A percentile compares a stretch with the other conserved stretches of the same genome.
Evolutionary conservation across 1,139 yeast species (phyloP).

Genomic region (Spathaspora sp.): DNA sequence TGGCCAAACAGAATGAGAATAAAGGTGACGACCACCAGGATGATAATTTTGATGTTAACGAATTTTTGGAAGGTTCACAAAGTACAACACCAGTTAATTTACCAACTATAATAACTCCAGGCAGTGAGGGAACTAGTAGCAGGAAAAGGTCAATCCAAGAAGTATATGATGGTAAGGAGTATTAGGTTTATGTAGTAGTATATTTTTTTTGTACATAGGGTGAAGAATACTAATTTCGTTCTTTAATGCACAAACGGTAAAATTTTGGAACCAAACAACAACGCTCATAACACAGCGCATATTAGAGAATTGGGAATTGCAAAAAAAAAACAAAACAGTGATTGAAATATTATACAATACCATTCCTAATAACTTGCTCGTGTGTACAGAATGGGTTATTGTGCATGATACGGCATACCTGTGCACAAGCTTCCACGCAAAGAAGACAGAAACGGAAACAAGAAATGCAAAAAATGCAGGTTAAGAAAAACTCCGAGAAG

Average conservation of each 20-base stretch:
- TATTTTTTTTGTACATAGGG: not conserved
- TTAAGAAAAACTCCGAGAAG: slow-evolving; percentile 1
- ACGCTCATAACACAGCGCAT: not conserved
- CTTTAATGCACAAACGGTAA: not conserved
- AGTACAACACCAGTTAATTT: slow-evolving; percentile 13
- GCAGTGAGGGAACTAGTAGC: slow-evolving; percentile 3
- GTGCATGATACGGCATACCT: not conserved
- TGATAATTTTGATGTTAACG: slow-evolving; percentile 39
- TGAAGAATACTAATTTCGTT: not conserved
- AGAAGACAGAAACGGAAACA: not conserved
- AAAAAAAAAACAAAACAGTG: not conserved
- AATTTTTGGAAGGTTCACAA: slow-evolving; percentile 26
- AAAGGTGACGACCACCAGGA: slow-evolving; percentile 12
- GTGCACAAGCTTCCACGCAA: not conserved
- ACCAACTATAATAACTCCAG: slow-evolving; percentile 12
- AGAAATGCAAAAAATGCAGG: not conserved
- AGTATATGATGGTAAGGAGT: slow-evolving; percentile 17
- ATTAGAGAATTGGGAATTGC: not conserved
- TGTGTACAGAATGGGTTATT: too few species aligned
- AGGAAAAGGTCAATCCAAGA: slow-evolving; percentile 21
- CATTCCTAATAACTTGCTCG: not conserved
- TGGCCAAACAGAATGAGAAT: slow-evolving; percentile 27
- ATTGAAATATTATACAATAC: not conserved
- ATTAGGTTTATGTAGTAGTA: slow-evolving; percentile 4
- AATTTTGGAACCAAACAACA: not conserved